Conservation (phyloP, 495 filamentous ascomycete species). For the Margaritispora aquatica region DNA sequence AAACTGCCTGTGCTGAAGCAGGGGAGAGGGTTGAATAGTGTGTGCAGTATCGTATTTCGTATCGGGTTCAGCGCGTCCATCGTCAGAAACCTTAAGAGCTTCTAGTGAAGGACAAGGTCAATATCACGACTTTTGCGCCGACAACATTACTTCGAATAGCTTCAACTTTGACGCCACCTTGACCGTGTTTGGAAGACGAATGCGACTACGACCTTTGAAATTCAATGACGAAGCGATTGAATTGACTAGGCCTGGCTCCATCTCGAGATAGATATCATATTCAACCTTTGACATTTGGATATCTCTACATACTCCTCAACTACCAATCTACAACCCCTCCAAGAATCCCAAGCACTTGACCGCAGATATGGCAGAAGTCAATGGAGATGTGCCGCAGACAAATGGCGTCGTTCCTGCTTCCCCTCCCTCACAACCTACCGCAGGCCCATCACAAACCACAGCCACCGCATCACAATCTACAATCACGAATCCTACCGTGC, state of each 20-base stretch:
- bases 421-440: conserved; percentile 15
- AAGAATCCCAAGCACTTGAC: no score
- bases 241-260: neutral
- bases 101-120: no score
- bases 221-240: neutral
- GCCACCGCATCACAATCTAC: conserved; percentile 30
- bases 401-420: conserved; percentile 22
- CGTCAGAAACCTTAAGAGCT: no score
- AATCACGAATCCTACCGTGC: conserved; percentile 23
- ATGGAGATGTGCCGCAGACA: conserved; percentile 32
- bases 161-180: neutral
- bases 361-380: conserved; percentile 29
- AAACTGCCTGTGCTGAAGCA: neutral
- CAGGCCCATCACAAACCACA: conserved; percentile 31
- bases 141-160: neutral
- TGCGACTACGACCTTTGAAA: no score
- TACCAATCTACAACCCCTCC: no score
- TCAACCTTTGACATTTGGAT: neutral
- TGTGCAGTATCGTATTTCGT: no score
- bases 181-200: no score
- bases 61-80: no score
- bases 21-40: no score
- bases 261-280: neutral
- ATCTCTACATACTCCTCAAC: neutral
- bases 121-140: neutral